phyloP scores from a whole-genome alignment of 2,329 filamentous ascomycete genomes.

The Venturiaceae sp. region DNA sequence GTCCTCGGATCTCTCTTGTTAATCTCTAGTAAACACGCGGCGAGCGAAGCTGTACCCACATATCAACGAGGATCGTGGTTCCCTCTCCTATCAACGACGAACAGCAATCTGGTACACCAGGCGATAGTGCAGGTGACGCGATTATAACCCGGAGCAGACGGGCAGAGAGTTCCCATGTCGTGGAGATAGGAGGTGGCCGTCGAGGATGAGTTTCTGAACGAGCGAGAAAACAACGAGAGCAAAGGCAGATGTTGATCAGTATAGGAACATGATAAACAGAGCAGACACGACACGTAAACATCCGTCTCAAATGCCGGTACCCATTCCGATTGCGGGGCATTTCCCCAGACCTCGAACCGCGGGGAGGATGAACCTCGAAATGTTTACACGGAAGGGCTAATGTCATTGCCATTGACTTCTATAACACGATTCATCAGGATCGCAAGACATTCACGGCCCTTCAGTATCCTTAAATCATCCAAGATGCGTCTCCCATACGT shows the following conservation, averaged over 20 bases:
- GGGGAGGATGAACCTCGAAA: no score
- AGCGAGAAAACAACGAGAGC: no score
- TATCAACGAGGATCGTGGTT: no score
- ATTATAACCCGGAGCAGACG: no score
- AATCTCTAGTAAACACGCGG: no score
- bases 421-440: background rate
- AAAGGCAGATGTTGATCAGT: no score
- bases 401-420: background rate
- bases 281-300: background rate
- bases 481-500: slow-evolving; percentile 47
- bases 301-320: background rate
- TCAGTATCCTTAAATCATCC: background rate
- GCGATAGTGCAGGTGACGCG: no score
- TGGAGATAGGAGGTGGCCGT: background rate
- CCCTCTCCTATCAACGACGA: background rate
- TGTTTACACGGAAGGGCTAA: no score
- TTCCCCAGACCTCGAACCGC: background rate
- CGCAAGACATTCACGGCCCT: background rate
- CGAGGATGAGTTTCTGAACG: background rate
- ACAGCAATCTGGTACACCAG: no score
- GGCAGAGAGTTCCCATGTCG: no score
- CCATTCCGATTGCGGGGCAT: background rate
- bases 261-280: background rate
- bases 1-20: no score
- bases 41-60: no score